A percentile compares a stretch with the other conserved stretches of the same genome.
Conservation (phyloP, 176 grass and related monocot species). For the Oryza coarctata region DNA sequence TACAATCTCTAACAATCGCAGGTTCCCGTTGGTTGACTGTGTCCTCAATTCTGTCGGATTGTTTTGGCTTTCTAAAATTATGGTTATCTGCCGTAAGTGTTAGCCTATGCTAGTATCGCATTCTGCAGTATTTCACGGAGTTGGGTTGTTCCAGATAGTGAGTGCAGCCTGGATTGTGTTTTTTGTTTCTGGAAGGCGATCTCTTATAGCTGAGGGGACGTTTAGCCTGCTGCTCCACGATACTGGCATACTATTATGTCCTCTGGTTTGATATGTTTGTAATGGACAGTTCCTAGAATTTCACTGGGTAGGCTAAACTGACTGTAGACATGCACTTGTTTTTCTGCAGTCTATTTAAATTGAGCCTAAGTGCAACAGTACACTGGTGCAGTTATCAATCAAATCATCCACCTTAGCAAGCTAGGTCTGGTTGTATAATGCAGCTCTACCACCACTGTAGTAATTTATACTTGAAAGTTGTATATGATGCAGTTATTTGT, state of each 20-base stretch:
- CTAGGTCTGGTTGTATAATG: not conserved
- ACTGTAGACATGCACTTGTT: not conserved
- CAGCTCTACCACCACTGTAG: not conserved
- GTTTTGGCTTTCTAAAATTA: constrained; percentile 1
- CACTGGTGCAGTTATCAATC: not conserved
- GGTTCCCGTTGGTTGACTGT: not conserved
- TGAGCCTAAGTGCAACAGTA: not conserved
- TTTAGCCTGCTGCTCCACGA: not conserved
- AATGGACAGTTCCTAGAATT: not conserved
- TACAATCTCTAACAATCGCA: no score
- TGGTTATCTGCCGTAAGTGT: not conserved
- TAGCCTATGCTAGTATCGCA: not conserved
- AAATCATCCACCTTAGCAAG: not conserved
- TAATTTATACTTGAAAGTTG: constrained; percentile 1
- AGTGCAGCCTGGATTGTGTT: not conserved
- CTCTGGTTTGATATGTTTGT: constrained; percentile 16
- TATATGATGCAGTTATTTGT: constrained; percentile 17
- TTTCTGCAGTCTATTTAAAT: not conserved
- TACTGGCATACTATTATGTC: not conserved
- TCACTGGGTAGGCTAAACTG: not conserved
- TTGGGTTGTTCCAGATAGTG: not conserved
- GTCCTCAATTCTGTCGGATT: not conserved
- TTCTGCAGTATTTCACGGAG: not conserved
- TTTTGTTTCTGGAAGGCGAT: not conserved
- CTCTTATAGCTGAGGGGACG: not conserved